Conservation (phyloP, 768 basidiomycete genomes). For the Russula griseocarnosa region DNA sequence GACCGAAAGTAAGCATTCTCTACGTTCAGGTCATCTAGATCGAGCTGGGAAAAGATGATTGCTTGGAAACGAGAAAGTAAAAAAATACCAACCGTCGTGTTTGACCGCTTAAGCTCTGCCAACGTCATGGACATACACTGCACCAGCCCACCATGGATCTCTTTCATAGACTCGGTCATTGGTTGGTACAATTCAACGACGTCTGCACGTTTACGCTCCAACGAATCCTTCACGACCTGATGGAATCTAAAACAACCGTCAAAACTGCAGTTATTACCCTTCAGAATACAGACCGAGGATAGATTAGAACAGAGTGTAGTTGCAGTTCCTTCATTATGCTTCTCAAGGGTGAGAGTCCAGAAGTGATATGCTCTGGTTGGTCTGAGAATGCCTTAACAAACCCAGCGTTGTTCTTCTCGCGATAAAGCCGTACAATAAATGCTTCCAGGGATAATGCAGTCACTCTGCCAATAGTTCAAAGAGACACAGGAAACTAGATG, state of each 20-base stretch:
- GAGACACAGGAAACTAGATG: neutral
- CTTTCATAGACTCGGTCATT: conserved; percentile 81
- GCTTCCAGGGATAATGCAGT: conserved; percentile 82
- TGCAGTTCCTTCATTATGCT: conserved; percentile 93
- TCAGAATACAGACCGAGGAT: conserved; percentile 64
- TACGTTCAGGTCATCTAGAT: conserved; percentile 87
- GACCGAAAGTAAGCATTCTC: conserved; percentile 93
- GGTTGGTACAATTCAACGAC: conserved; percentile 88
- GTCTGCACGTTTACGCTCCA: conserved; percentile 82
- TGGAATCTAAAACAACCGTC: conserved; percentile 62
- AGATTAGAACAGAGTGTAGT: conserved; percentile 83
- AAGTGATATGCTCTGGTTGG: conserved; percentile 92
- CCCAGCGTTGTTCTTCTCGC: conserved; percentile 83
- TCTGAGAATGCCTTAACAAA: conserved; percentile 98
- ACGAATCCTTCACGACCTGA: conserved; percentile 74
- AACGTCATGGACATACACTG: conserved; percentile 93
- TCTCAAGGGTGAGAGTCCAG: conserved; percentile 85
- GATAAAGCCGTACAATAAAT: conserved; percentile 87
- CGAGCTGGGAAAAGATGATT: conserved; percentile 54
- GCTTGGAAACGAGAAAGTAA: neutral
- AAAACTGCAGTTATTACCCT: conserved; percentile 14
- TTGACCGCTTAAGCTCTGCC: conserved; percentile 83
- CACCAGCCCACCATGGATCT: conserved; percentile 87
- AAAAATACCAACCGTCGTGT: conserved; percentile 51
- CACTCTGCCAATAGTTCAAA: conserved; percentile 48